Evolutionary conservation across 768 basidiomycete genomes (phyloP).

Genomic region (Russula emetica): DNA sequence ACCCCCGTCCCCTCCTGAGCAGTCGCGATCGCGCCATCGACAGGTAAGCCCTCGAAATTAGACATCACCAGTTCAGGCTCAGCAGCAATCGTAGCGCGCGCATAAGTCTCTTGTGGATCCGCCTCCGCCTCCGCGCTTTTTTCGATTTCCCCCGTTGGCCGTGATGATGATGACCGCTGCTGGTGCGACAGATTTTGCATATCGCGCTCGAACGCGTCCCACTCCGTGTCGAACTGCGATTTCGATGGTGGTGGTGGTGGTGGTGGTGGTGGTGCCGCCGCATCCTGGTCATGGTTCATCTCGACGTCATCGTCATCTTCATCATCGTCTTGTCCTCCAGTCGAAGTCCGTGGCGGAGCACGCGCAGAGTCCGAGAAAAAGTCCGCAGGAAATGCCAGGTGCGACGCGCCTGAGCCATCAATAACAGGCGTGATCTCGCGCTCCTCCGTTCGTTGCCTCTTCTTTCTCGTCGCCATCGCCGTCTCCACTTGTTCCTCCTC

Average conservation of each 20-base stretch:
- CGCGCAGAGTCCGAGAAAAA: constrained; percentile 80
- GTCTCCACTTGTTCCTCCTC: constrained; percentile 32
- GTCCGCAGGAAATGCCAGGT: constrained; percentile 49
- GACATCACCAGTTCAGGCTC: constrained; percentile 59
- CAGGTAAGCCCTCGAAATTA: constrained; percentile 47
- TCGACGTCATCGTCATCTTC: constrained; percentile 37
- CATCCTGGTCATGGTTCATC: constrained; percentile 19
- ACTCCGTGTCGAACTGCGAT: constrained; percentile 60
- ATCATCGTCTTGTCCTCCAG: constrained; percentile 32
- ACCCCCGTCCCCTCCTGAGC: constrained; percentile 24
- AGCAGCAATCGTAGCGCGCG: constrained; percentile 64
- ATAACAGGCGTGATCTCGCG: constrained; percentile 23
- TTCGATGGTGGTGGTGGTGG: constrained; percentile 29
- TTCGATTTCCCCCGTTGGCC: background rate
- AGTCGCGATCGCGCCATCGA: background rate
- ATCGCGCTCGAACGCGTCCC: constrained; percentile 66
- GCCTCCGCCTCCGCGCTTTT: background rate
- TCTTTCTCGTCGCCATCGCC: constrained; percentile 28
- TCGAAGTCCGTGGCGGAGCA: constrained; percentile 37
- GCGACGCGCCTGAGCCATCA: constrained; percentile 2
- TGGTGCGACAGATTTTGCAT: constrained; percentile 30
- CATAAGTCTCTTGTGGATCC: constrained; percentile 47
- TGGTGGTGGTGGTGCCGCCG: constrained; percentile 30
- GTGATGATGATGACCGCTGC: too few species aligned
- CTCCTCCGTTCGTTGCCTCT: constrained; percentile 35